Percentiles rank a stretch among this genome's conserved stretches.
phyloP scores from a whole-genome alignment of 1,139 yeast species.

The Candida gigantensis region DNA sequence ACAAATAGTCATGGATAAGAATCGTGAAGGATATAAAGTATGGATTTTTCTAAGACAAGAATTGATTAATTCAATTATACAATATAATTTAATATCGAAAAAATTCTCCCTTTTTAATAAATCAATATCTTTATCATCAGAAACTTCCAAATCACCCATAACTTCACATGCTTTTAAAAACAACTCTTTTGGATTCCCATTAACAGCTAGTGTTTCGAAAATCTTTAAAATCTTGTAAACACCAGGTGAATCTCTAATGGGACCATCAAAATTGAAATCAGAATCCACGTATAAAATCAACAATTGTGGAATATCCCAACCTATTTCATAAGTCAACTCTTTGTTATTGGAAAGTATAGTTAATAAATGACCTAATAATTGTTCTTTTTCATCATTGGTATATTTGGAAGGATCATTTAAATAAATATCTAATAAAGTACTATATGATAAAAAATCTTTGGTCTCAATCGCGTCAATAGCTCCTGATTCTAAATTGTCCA shows the following conservation, averaged over 20 bases:
- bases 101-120: slow-evolving; percentile 27
- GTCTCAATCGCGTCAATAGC: slow-evolving; percentile 42
- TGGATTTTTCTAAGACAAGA: slow-evolving; percentile 54
- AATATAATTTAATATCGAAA: slow-evolving; percentile 61
- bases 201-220: slow-evolving; percentile 57
- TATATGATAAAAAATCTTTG: slow-evolving; percentile 68
- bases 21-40: slow-evolving; percentile 75
- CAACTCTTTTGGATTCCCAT: slow-evolving; percentile 81
- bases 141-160: slow-evolving; percentile 30
- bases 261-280: slow-evolving; percentile 19
- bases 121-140: slow-evolving; percentile 11
- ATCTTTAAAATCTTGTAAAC: slow-evolving; percentile 44
- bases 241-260: slow-evolving; percentile 36
- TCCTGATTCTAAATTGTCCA: slow-evolving; percentile 32
- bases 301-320: slow-evolving; percentile 84
- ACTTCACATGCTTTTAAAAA: slow-evolving; percentile 70
- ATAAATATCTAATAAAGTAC: slow-evolving; percentile 68
- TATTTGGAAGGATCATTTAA: slow-evolving; percentile 50
- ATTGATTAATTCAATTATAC: slow-evolving; percentile 60
- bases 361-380: slow-evolving; percentile 43
- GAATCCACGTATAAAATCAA: slow-evolving; percentile 49
- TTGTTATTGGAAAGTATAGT: slow-evolving; percentile 33
- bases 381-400: slow-evolving; percentile 49
- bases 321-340: slow-evolving; percentile 64
- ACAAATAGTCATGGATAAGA: slow-evolving; percentile 64